Evolutionary conservation across 768 basidiomycete genomes (phyloP), one percentile per base, ranked within the genome.

Genomic region (Lactifluus piperatus): DNA sequence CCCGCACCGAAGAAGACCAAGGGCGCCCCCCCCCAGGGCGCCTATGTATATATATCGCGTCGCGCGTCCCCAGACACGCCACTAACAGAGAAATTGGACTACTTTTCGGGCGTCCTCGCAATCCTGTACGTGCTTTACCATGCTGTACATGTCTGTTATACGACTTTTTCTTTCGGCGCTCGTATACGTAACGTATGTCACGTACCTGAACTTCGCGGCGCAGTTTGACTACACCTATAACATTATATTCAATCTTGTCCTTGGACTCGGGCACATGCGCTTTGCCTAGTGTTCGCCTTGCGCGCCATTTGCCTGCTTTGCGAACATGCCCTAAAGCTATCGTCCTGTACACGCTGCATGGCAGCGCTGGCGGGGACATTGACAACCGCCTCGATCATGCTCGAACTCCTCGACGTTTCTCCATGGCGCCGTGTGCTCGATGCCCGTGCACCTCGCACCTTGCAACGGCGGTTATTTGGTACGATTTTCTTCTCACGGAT

Each of bases 181-280:
- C 20, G 68, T 75, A 27, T 94, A 83, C 72, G 49, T 85, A 39
- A 74, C 73, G 11, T 95, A 98, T 68, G 72, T 93, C 65, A 78
- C 84, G 14, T 97, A 97, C 74, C 77, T 97, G 44, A 78, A 78
- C 46, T 69, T 85, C 16, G 79, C 85, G 46, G 85, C 86, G 27
- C 83, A 86, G 52, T 97, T 95, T 73, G 86, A 94, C 73, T 98
- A 99, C 70, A 73, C 85, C 7, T 99, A 97, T 76, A 97, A 98
- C 76, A 90, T 95, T 71, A 69, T 76, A 0, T 92, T 91, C 77
- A 94, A 92, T 72, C 72, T 94, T 66, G 64, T 73, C 56, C 64
- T 97, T 58, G 95, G 92, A 2, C 65, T 93, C 36, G 59, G 75
- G 1, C 94, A 97, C 93, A 95, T 69, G 37, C 80, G 27, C 70